These are phyloP conservation scores for Asterochloris sp. DNA, from an alignment of 139 green algal species.

Conservation along the genomic window DNA sequence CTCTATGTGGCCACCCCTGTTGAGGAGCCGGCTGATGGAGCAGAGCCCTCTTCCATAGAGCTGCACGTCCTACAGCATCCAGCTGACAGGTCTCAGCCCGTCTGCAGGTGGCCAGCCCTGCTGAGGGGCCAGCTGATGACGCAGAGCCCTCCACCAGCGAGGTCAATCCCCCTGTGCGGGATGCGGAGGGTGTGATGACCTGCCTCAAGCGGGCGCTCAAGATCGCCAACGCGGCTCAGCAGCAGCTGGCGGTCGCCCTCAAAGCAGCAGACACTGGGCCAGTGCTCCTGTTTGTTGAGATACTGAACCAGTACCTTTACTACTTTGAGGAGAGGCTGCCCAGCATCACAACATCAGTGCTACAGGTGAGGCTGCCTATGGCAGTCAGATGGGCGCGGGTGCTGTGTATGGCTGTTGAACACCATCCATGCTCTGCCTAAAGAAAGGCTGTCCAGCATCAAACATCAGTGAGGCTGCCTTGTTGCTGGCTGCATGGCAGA, in stretches of 20 bases:
- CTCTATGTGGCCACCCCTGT: no score
- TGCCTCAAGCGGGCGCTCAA: constrained; percentile 79
- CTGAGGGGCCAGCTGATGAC: neutral
- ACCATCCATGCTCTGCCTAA: neutral
- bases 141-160: neutral
- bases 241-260: constrained; percentile 56
- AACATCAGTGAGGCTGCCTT: neutral
- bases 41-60: no score
- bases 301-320: constrained; percentile 80
- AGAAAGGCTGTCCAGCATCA: neutral
- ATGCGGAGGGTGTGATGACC: constrained; percentile 64
- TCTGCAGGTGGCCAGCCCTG: neutral
- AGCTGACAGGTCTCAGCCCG: neutral
- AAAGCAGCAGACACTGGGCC: constrained; percentile 19
- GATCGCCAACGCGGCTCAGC: constrained; percentile 73
- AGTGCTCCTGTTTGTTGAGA: constrained; percentile 71
- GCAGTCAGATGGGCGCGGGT: neutral
- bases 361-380: constrained; percentile 34
- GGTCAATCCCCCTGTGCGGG: constrained; percentile 37
- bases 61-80: neutral
- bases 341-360: constrained; percentile 42
- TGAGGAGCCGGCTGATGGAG: no score
- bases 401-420: neutral
- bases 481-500: neutral
- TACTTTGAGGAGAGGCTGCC: constrained; percentile 53